Conservation (phyloP, 1,139 yeast species). For the Arxiozyma slooffiae region DNA sequence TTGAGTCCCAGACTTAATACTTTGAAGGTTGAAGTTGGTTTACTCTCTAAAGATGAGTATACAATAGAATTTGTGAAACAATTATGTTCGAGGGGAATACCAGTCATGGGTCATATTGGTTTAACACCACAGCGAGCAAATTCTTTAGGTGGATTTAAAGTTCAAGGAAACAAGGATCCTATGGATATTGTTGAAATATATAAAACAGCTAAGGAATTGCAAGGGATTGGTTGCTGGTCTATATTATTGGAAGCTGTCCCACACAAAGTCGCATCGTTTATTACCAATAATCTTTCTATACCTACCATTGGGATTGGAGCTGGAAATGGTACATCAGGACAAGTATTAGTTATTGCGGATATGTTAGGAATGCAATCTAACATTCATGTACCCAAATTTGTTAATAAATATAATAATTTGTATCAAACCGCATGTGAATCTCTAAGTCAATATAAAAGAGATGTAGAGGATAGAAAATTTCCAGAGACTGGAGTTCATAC, state of each 20-base stretch:
- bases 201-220: constrained; percentile 59
- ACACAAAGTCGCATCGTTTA: constrained; percentile 51
- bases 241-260: constrained; percentile 84
- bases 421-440: constrained; percentile 44
- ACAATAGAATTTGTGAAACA: constrained; percentile 20
- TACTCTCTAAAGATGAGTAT: constrained; percentile 36
- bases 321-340: constrained; percentile 77
- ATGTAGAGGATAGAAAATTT: constrained; percentile 46
- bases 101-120: constrained; percentile 89
- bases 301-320: constrained; percentile 98
- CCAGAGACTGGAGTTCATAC: constrained; percentile 60
- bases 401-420: constrained; percentile 55
- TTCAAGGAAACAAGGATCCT: constrained; percentile 60
- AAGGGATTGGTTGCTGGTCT: constrained; percentile 69
- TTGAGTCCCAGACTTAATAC: constrained; percentile 61
- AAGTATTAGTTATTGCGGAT: constrained; percentile 82
- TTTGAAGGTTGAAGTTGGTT: constrained; percentile 83
- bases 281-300: constrained; percentile 49
- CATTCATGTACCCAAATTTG: constrained; percentile 56
- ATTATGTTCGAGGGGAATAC: constrained; percentile 52
- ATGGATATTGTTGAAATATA: constrained; percentile 49
- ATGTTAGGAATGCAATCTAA: constrained; percentile 64
- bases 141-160: constrained; percentile 74
- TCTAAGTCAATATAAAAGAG: constrained; percentile 44
- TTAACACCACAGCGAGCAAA: constrained; percentile 82